Percentiles rank a stretch among this genome's conserved stretches.
Evolutionary conservation across 306 rosid species (phyloP).

Genomic region (Oxytropis ochrocephala): DNA sequence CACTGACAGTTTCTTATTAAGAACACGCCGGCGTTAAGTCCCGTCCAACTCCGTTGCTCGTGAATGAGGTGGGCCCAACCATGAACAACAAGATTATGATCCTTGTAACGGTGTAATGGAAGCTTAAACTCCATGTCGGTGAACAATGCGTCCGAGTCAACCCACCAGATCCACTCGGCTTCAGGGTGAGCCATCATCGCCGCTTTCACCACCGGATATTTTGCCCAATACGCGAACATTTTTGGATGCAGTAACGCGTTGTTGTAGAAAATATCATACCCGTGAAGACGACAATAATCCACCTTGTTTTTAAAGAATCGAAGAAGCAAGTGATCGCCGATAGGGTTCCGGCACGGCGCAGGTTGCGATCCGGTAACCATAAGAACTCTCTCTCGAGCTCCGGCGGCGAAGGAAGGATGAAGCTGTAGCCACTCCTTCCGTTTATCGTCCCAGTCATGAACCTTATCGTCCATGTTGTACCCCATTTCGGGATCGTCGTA

Average conservation of each 20-base stretch:
- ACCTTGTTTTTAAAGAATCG: slow-evolving; percentile 81
- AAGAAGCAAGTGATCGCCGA: slow-evolving; percentile 65
- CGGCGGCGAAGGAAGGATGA: slow-evolving; percentile 49
- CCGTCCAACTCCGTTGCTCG: slow-evolving; percentile 77
- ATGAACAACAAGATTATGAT: slow-evolving; percentile 61
- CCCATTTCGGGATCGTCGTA: slow-evolving; percentile 59
- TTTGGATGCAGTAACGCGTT: slow-evolving; percentile 52
- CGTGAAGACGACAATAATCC: slow-evolving; percentile 71
- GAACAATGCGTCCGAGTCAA: slow-evolving; percentile 86
- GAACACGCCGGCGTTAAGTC: slow-evolving; percentile 86
- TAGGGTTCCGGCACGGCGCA: slow-evolving; percentile 51
- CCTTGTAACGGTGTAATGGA: slow-evolving; percentile 51
- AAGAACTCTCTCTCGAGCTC: slow-evolving; percentile 22
- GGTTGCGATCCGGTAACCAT: slow-evolving; percentile 84
- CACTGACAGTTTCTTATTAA: slow-evolving; percentile 79
- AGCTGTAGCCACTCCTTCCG: slow-evolving; percentile 49
- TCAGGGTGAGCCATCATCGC: slow-evolving; percentile 93
- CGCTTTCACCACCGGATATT: slow-evolving; percentile 66
- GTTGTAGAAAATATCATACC: slow-evolving; percentile 66
- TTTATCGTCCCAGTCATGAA: slow-evolving; percentile 65
- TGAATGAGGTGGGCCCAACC: slow-evolving; percentile 61
- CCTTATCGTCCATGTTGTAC: slow-evolving; percentile 47
- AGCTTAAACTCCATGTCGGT: slow-evolving; percentile 85
- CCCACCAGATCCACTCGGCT: slow-evolving; percentile 98
- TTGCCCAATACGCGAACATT: slow-evolving; percentile 76